phyloP scores from a whole-genome alignment of 192 early-diverging fungal genomes.

The Phlyctochytrium arcticum region DNA sequence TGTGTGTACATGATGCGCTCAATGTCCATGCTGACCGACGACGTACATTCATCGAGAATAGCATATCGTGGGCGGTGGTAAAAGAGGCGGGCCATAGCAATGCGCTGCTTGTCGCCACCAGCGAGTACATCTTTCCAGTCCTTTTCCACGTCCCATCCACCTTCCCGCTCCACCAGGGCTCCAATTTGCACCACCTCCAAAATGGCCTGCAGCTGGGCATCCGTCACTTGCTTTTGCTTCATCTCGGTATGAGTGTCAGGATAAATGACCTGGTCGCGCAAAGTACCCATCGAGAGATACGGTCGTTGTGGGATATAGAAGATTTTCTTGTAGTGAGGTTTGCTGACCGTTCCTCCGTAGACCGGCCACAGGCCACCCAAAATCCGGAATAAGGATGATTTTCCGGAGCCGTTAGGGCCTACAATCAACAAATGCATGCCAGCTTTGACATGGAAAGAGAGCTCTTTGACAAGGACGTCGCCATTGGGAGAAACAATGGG shows the following conservation, averaged over 20 bases:
- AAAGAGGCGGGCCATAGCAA: conserved; percentile 83
- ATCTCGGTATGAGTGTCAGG: conserved; percentile 84
- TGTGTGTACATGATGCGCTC: conserved; percentile 81
- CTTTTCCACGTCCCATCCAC: conserved; percentile 64
- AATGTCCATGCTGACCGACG: conserved; percentile 90
- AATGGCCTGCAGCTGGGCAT: conserved; percentile 73
- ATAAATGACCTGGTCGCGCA: conserved; percentile 98
- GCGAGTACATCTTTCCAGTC: conserved; percentile 82
- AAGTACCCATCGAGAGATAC: conserved; percentile 89
- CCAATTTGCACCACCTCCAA: conserved; percentile 80
- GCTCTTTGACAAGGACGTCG: conserved; percentile 80
- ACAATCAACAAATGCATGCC: conserved; percentile 90
- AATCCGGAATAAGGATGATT: conserved; percentile 91
- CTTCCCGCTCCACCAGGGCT: conserved; percentile 77
- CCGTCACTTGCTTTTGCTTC: conserved; percentile 63
- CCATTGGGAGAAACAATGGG: conserved; percentile 95
- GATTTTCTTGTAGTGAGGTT: conserved; percentile 65
- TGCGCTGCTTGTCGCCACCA: conserved; percentile 73
- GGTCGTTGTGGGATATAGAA: conserved; percentile 99
- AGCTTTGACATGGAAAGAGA: conserved; percentile 84
- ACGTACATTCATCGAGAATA: conserved; percentile 94
- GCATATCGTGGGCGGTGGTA: conserved; percentile 95
- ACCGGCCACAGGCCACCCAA: conserved; percentile 95
- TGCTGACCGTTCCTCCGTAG: conserved; percentile 64
- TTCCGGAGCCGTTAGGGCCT: conserved; percentile 91